Evolutionary conservation across 1,284 basidiomycete species (phyloP).

Genomic region (Thelephora terrestris): DNA sequence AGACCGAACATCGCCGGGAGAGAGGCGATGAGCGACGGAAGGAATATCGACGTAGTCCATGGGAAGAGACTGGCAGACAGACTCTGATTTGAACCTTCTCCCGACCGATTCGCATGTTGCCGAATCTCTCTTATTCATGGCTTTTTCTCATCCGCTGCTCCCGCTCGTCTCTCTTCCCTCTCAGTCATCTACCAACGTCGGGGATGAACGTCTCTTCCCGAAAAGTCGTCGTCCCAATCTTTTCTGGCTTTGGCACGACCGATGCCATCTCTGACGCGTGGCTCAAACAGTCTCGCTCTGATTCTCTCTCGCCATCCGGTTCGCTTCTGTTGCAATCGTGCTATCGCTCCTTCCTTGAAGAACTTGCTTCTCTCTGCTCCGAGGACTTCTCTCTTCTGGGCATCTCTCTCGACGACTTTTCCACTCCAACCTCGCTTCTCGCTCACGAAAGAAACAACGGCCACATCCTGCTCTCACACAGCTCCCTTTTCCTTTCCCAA

Average conservation of each 20-base stretch:
- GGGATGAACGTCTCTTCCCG: background rate
- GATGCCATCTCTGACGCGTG: constrained; percentile 25
- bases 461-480: constrained; percentile 31
- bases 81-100: too few species aligned
- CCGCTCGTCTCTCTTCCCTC: background rate
- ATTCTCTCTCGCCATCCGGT: constrained; percentile 29
- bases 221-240: background rate
- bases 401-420: constrained; percentile 34
- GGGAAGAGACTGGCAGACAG: too few species aligned
- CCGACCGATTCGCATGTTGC: too few species aligned
- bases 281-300: constrained; percentile 28
- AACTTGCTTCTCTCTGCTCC: constrained; percentile 34
- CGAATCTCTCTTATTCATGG: background rate
- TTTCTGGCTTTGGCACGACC: constrained; percentile 37
- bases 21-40: constrained; percentile 32
- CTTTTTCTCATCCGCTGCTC: too few species aligned
- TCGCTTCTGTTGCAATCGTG: constrained; percentile 38
- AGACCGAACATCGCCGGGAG: constrained; percentile 3
- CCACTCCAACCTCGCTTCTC: constrained; percentile 29
- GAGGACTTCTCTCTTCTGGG: constrained; percentile 24
- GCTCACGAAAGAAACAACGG: constrained; percentile 31
- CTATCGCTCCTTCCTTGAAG: constrained; percentile 36
- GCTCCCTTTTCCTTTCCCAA: constrained; percentile 42
- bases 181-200: background rate
- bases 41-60: constrained; percentile 46